Percentiles rank a stretch among this genome's conserved stretches.
Evolutionary conservation across 306 rosid species (phyloP).

Genomic region (Dryas octopetala): DNA sequence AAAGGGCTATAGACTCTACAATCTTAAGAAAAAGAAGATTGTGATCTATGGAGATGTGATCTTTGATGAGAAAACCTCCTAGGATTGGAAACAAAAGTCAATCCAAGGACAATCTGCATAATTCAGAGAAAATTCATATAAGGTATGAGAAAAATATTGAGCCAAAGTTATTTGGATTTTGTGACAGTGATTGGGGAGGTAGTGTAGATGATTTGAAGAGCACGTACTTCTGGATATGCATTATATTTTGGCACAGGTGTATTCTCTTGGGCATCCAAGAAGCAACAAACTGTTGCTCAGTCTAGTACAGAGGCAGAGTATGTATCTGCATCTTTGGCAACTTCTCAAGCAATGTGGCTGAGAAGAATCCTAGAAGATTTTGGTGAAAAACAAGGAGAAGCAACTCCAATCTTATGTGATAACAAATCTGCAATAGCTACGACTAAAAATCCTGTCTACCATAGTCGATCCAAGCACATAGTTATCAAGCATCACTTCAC

Average conservation of each 20-base stretch:
- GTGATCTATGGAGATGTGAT: not conserved
- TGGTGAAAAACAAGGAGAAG: too few relatives aligned
- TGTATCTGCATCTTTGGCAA: fast-evolving
- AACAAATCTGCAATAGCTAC: too few relatives aligned
- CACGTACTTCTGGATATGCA: not conserved
- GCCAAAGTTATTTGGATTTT: not conserved
- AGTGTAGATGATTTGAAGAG: not conserved
- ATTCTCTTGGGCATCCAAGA: not conserved
- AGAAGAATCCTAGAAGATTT: too few relatives aligned
- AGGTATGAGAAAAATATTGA: not conserved
- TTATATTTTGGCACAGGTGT: not conserved
- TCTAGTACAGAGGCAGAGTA: not conserved
- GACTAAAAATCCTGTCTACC: too few relatives aligned
- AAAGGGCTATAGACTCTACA: not conserved
- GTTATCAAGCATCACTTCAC: too few relatives aligned
- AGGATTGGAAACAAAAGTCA: too few relatives aligned
- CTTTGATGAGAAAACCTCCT: too few relatives aligned
- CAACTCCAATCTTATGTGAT: too few relatives aligned
- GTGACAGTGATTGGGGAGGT: not conserved
- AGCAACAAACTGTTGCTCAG: not conserved
- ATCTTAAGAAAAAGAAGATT: not conserved
- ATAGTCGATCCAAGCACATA: too few relatives aligned
- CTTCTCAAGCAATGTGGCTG: too few relatives aligned
- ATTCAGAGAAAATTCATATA: not conserved
- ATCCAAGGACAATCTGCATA: too few relatives aligned